Evolutionary conservation across 1,139 yeast species (phyloP), one percentile per base, ranked within the genome.

Genomic region (Yamadazyma spencermartinsiae): DNA sequence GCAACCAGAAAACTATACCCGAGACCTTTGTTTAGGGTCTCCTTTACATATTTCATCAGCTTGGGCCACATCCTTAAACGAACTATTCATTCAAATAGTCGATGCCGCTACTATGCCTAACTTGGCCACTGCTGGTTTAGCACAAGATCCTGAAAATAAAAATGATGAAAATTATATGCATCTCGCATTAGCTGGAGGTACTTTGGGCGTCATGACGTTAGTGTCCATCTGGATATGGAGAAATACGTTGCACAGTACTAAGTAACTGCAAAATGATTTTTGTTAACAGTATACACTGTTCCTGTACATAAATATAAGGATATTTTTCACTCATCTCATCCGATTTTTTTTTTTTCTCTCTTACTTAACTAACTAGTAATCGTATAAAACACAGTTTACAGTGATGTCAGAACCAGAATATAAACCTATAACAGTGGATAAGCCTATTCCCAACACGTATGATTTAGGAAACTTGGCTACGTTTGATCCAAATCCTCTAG

Each of bases 401-500:
- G 56, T 61, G 65, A 57, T 62, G 65, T 55, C 65, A 19, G 38
- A 42, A n/a, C 53, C 54, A 39, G 63, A 68, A 45, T 69, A 47
- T 51, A 80, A 81, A 58, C 85, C 95, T 9, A 90, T 86, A 20
- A 82, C 89, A 20, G 97, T 90, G 19, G 92, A 86, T 34, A 89
- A 89, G 63, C 84, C 85, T 17, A 86, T 89, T 45, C 96, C 96
- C 33, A 90, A 85, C 39, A 72, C 81, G 8, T 89, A 73, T 56
- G 98, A 90, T 61, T 68, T 89, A 48, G 98, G 98, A 33, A 86
- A 88, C 60, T 72, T 90, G 47, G 81, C 96, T 8, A 87, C 86
- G 2, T 89, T 86, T 59, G 97, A 89, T 59, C 74, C 87, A 33
- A 82, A 88, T 59, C 96, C 96, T 8, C 68, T 88, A 48, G 88